Evolutionary conservation across 2,329 filamentous ascomycete species (phyloP).

Genomic region (Diaporthe velutina): DNA sequence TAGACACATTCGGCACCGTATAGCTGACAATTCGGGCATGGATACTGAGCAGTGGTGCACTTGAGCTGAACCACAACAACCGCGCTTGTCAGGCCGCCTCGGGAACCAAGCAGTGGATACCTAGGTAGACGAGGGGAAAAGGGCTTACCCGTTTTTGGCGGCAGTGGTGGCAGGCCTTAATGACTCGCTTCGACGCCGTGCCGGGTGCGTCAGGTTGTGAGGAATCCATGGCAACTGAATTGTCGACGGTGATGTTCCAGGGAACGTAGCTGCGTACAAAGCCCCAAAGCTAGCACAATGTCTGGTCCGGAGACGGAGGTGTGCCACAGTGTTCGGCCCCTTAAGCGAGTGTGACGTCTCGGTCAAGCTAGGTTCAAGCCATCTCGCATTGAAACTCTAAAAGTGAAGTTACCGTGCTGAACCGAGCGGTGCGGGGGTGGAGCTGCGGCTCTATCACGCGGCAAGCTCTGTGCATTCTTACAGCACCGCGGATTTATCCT

Average conservation of each 20-base stretch:
- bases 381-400: conserved; percentile 3
- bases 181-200: neutral
- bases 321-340: neutral
- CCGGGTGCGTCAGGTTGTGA: neutral
- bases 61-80: neutral
- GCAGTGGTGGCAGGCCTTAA: conserved; percentile 1
- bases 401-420: no score
- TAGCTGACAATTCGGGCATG: conserved; percentile 2
- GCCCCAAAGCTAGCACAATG: neutral
- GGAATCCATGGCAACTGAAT: neutral
- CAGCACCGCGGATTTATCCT: neutral
- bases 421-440: neutral
- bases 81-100: neutral
- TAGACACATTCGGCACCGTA: conserved; percentile 3
- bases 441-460: neutral
- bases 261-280: no score
- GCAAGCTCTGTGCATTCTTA: neutral
- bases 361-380: neutral
- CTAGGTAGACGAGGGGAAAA: neutral
- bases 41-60: conserved; percentile 17
- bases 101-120: neutral
- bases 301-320: neutral
- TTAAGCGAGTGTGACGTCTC: neutral
- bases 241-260: neutral
- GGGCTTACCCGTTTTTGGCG: neutral